phyloP scores from a whole-genome alignment of 306 rosid genomes.

The Oemleria cerasiformis region DNA sequence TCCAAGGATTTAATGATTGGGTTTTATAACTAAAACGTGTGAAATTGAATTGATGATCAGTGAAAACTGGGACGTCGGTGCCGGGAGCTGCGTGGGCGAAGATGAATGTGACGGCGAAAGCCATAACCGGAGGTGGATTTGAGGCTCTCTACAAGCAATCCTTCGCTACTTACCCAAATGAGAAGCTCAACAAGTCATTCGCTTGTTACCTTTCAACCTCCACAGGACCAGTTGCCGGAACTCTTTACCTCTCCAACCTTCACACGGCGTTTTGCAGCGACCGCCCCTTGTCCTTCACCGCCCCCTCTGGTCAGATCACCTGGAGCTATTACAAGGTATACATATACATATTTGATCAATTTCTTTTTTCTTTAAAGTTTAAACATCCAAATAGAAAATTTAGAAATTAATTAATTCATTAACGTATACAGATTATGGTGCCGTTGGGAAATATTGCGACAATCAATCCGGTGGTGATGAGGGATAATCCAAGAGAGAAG shows the following conservation, averaged over 20 bases:
- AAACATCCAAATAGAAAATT: no score
- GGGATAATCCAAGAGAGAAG: slow-evolving; percentile 54
- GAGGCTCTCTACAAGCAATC: slow-evolving; percentile 46
- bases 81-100: slow-evolving; percentile 54
- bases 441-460: slow-evolving; percentile 56
- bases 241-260: slow-evolving; percentile 41
- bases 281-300: slow-evolving; percentile 45
- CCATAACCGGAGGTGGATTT: slow-evolving; percentile 51
- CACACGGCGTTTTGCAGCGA: slow-evolving; percentile 52
- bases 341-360: background rate
- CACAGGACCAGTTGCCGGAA: slow-evolving; percentile 60
- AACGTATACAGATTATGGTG: slow-evolving; percentile 45
- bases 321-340: slow-evolving; percentile 60
- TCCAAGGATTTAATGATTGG: no score
- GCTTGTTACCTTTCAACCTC: slow-evolving; percentile 56
- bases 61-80: slow-evolving; percentile 44
- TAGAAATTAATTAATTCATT: no score
- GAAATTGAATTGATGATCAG: slow-evolving; percentile 15
- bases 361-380: no score
- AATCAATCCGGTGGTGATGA: slow-evolving; percentile 59
- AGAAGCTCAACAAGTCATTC: slow-evolving; percentile 43
- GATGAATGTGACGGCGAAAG: slow-evolving; percentile 48
- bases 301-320: slow-evolving; percentile 40
- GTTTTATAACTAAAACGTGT: no score
- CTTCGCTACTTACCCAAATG: slow-evolving; percentile 37